Percentiles rank a stretch among this genome's conserved stretches.
Conservation (phyloP, 163 green algal genomes). For the Volvox carteri region DNA sequence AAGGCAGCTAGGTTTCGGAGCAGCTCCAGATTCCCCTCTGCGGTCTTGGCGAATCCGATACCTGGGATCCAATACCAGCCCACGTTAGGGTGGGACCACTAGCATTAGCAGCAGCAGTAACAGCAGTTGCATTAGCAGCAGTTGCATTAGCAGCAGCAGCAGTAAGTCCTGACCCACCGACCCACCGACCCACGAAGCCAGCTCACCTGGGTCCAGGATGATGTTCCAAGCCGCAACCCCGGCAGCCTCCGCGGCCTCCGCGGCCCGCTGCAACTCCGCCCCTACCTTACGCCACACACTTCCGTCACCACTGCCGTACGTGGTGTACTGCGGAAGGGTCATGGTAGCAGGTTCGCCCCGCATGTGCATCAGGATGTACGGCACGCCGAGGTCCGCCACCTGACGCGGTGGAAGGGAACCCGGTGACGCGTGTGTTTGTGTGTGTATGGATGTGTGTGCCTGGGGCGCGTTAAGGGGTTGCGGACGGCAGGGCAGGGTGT, state of each 20-base stretch:
- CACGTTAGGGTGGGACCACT: background rate
- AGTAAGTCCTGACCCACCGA: background rate
- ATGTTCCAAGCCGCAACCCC: conserved; percentile 85
- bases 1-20: conserved; percentile 76
- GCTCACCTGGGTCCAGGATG: conserved; percentile 87
- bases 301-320: conserved; percentile 73
- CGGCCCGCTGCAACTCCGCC: conserved; percentile 69
- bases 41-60: conserved; percentile 93
- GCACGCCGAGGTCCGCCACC: conserved; percentile 83
- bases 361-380: conserved; percentile 97
- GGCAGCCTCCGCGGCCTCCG: conserved; percentile 63
- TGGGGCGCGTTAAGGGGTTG: no score
- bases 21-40: conserved; percentile 78
- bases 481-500: no score
- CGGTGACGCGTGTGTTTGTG: no score
- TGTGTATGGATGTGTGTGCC: no score
- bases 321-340: conserved; percentile 71
- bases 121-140: background rate
- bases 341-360: conserved; percentile 90
- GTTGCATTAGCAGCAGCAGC: background rate
- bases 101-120: background rate
- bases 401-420: conserved; percentile 34
- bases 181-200: no score
- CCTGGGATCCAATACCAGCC: no score
- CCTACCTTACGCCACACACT: conserved; percentile 80